Percentiles rank a stretch among this genome's conserved stretches.
Evolutionary conservation across 768 basidiomycete genomes (phyloP).

Genomic region (Mycena crocata): DNA sequence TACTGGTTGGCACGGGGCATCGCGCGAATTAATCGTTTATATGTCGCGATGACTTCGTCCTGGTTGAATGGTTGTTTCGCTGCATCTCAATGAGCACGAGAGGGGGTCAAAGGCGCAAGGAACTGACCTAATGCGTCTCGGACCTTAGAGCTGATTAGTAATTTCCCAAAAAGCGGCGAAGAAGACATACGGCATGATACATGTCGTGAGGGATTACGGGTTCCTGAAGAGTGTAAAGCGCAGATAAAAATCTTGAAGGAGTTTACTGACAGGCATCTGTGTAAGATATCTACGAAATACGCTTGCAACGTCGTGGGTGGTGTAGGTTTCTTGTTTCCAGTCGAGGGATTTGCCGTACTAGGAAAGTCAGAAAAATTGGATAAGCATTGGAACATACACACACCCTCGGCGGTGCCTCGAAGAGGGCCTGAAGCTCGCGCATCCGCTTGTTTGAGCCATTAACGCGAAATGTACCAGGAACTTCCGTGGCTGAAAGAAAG

Average conservation of each 20-base stretch:
- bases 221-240: constrained; percentile 64
- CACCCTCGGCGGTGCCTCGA: constrained; percentile 91
- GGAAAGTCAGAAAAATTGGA: constrained; percentile 2
- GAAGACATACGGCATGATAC: constrained; percentile 81
- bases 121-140: constrained; percentile 79
- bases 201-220: constrained; percentile 93
- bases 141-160: constrained; percentile 61
- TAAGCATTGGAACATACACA: constrained; percentile 34
- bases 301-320: constrained; percentile 96
- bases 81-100: constrained; percentile 43
- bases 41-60: constrained; percentile 80
- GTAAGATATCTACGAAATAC: constrained; percentile 97
- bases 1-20: constrained; percentile 94
- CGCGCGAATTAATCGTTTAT: constrained; percentile 84
- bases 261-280: constrained; percentile 86
- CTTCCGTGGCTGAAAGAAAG: constrained; percentile 76
- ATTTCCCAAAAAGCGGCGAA: constrained; percentile 27
- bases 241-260: constrained; percentile 10
- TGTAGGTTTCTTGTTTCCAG: constrained; percentile 88
- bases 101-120: constrained; percentile 1
- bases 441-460: constrained; percentile 96
- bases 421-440: constrained; percentile 92
- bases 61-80: constrained; percentile 77
- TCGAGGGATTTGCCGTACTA: constrained; percentile 95
- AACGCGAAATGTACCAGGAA: constrained; percentile 94